These are phyloP conservation scores for Mycena kentingensis DNA, from an alignment of 768 basidiomycete genomes.

Conservation along the genomic window DNA sequence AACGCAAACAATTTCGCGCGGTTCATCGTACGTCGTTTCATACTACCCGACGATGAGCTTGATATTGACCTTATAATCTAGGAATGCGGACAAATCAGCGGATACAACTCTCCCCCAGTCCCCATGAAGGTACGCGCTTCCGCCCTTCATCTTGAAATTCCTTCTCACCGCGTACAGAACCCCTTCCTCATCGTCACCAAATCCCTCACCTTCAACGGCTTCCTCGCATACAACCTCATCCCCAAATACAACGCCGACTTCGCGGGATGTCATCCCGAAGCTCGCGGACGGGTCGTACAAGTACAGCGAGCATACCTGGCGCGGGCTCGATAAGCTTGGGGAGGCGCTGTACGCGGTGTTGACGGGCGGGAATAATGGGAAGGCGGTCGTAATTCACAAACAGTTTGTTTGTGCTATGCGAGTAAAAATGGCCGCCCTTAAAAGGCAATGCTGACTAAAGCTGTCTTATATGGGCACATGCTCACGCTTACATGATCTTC, in stretches of 20 bases:
- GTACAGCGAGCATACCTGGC: constrained; percentile 32
- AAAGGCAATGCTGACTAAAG: too few relatives aligned
- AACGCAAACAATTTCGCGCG: constrained; percentile 37
- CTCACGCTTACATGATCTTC: too few relatives aligned
- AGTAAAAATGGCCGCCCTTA: too few relatives aligned
- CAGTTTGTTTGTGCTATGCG: too few relatives aligned
- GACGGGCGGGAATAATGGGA: constrained; percentile 33
- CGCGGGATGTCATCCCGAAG: constrained; percentile 32
- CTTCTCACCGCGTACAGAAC: constrained; percentile 36
- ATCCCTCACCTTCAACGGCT: constrained; percentile 41
- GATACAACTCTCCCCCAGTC: constrained; percentile 19
- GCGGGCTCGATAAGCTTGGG: constrained; percentile 32
- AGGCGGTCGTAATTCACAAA: constrained; percentile 15
- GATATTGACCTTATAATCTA: neutral
- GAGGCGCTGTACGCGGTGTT: constrained; percentile 33
- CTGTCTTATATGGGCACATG: too few relatives aligned
- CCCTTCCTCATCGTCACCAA: constrained; percentile 33
- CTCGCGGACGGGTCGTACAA: constrained; percentile 36
- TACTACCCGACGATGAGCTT: neutral
- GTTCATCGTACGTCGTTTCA: constrained; percentile 32
- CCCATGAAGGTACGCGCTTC: neutral
- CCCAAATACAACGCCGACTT: constrained; percentile 36
- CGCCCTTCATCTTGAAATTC: constrained; percentile 18
- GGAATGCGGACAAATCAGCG: constrained; percentile 32
- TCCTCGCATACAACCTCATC: constrained; percentile 28